Percentiles rank a stretch among this genome's conserved stretches.
These are phyloP conservation scores for Myriosclerotinia duriaeana DNA, from an alignment of 2,329 filamentous ascomycete genomes.

Conservation along the genomic window DNA sequence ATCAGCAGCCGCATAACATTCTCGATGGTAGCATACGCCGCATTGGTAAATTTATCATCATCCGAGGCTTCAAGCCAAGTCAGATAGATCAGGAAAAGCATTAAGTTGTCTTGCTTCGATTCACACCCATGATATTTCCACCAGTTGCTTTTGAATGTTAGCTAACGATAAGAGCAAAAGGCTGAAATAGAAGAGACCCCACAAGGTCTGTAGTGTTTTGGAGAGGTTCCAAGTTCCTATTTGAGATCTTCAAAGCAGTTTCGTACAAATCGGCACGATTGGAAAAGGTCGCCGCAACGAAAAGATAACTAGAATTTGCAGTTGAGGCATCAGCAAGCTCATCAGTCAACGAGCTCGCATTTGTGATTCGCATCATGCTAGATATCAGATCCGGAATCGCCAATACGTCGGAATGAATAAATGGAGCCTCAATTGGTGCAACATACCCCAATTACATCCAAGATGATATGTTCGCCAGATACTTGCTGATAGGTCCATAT, in stretches of 20 bases:
- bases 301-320: background rate
- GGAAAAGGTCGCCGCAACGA: constrained; percentile 8
- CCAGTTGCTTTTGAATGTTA: background rate
- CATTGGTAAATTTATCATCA: constrained; percentile 12
- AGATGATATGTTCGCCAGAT: background rate
- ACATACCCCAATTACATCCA: background rate
- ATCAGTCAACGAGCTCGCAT: constrained; percentile 19
- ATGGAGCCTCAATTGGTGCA: background rate
- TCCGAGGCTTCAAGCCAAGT: constrained; percentile 5
- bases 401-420: background rate
- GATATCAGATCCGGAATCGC: constrained; percentile 16
- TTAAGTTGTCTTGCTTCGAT: background rate
- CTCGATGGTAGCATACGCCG: constrained; percentile 4
- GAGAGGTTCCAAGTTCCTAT: background rate
- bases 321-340: background rate
- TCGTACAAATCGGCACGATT: background rate
- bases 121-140: background rate
- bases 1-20: background rate
- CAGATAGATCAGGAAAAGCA: background rate
- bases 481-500: background rate
- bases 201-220: background rate
- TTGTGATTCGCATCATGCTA: constrained; percentile 25
- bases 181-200: background rate
- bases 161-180: background rate
- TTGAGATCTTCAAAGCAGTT: background rate